These are phyloP conservation scores for Parafenestella ontariensis DNA, from an alignment of 2,329 filamentous ascomycete genomes.

Conservation along the genomic window DNA sequence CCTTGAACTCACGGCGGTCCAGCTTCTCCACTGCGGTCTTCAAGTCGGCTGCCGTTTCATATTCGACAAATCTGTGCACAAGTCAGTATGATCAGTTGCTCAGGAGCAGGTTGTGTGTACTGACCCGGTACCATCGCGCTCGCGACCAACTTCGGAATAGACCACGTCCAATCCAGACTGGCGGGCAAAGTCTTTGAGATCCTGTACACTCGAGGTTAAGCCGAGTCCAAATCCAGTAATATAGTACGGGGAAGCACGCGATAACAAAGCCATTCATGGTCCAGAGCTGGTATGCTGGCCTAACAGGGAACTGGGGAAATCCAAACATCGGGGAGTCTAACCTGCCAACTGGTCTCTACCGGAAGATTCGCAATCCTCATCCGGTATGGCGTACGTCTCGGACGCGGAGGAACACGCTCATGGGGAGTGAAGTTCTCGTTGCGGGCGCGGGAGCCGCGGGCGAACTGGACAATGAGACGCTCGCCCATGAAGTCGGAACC, in stretches of 20 bases:
- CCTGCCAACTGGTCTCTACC: slow-evolving; percentile 99
- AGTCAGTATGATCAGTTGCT: slow-evolving; percentile 12
- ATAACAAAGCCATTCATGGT: slow-evolving; percentile 46
- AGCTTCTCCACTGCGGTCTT: slow-evolving; percentile 94
- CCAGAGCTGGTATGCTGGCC: slow-evolving; percentile 49
- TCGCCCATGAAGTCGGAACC: slow-evolving; percentile 98
- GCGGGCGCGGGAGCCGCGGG: slow-evolving; percentile 77
- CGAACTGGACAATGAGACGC: slow-evolving; percentile 97
- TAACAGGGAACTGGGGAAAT: slow-evolving; percentile 51
- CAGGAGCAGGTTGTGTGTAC: slow-evolving; percentile 43
- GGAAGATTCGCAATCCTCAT: slow-evolving; percentile 98
- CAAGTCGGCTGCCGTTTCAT: slow-evolving; percentile 89
- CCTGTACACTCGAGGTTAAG: slow-evolving; percentile 86
- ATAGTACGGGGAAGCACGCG: slow-evolving; percentile 39
- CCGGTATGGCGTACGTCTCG: slow-evolving; percentile 90
- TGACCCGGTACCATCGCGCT: slow-evolving; percentile 90
- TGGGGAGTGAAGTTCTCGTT: slow-evolving; percentile 68
- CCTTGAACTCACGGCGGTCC: slow-evolving; percentile 92
- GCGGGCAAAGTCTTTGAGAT: slow-evolving; percentile 98
- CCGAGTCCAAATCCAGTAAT: slow-evolving; percentile 57
- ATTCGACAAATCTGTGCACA: slow-evolving; percentile 84
- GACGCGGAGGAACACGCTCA: slow-evolving; percentile 76
- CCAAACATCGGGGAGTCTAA: slow-evolving; percentile 72
- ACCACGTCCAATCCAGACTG: slow-evolving; percentile 97
- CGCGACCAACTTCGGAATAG: slow-evolving; percentile 94